Percentiles rank a stretch among this genome's conserved stretches.
Conservation (phyloP, 306 rosid genomes). For the Vigna hirtella region DNA sequence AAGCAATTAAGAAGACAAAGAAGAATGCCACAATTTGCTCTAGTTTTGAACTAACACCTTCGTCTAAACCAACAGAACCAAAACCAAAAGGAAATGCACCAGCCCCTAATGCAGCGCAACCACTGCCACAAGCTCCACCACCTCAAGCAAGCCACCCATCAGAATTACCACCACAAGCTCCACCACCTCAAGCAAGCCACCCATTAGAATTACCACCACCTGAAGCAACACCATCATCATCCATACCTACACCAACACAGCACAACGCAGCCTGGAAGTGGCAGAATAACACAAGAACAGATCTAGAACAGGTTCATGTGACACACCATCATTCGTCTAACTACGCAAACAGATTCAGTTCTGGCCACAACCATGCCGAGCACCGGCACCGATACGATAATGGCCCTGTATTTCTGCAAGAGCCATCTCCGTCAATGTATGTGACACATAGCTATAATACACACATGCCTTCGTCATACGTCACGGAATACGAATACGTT, state of each 20-base stretch:
- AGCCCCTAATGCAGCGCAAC: slow-evolving; percentile 37
- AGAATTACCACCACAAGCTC: slow-evolving; percentile 44
- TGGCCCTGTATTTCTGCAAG: slow-evolving; percentile 49
- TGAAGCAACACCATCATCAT: slow-evolving; percentile 42
- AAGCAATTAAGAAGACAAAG: slow-evolving; percentile 85
- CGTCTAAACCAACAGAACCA: slow-evolving; percentile 43
- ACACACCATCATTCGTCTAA: slow-evolving; percentile 56
- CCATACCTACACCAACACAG: slow-evolving; percentile 45
- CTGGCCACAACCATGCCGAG: slow-evolving; percentile 47
- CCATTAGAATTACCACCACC: slow-evolving; percentile 44
- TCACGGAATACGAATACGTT: slow-evolving; percentile 68
- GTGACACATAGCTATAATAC: slow-evolving; percentile 75
- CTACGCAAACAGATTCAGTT: slow-evolving; percentile 50
- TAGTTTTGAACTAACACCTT: slow-evolving; percentile 51
- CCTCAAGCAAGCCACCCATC: slow-evolving; percentile 28
- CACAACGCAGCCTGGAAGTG: slow-evolving; percentile 43
- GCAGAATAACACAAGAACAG: slow-evolving; percentile 41
- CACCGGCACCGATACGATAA: slow-evolving; percentile 48
- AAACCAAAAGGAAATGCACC: slow-evolving; percentile 39
- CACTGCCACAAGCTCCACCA: slow-evolving; percentile 42
- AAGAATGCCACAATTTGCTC: slow-evolving; percentile 77
- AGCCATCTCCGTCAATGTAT: slow-evolving; percentile 41
- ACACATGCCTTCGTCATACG: slow-evolving; percentile 63
- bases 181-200: slow-evolving; percentile 36
- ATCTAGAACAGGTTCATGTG: slow-evolving; percentile 55